Evolutionary conservation across 441 rosid genomes (phyloP), one percentile per base, ranked within the genome.

Genomic region (Pelargonium fulgidum): DNA sequence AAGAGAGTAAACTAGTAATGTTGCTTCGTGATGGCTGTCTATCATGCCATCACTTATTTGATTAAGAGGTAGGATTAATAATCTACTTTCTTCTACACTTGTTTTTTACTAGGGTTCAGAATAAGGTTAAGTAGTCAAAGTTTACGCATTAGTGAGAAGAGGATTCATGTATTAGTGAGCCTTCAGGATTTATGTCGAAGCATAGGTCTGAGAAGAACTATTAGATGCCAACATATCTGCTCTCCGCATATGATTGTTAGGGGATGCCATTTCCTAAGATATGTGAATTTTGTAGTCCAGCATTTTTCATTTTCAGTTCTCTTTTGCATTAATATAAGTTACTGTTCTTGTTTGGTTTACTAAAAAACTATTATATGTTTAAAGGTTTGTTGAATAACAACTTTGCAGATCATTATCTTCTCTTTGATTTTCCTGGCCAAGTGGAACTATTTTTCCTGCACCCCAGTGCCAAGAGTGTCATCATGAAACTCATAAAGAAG

Each of bases 361-460:
- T 13, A 13, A 2, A 47, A 47, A 47, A 47, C 54, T 47, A n/a
- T 50, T 50, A 13, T 17, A 50, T n/a, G 3, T 22, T 0, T 22
- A 22, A 22, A 22, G 24, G 58, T 50, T 50, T 39, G 20, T 14
- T 70, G 1, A 62, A 62, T 76, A 47, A 72, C 54, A 9, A 66
- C 64, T 75, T 52, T 86, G 84, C 93, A 91, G 99, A 93, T 73
- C 96, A 89, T 80, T 91, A 91, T 81, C 80, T 93, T 73, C 93
- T 91, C 70, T 93, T 93, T 80, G 97, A 89, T 83, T 91, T 93
- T 78, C 97, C 99, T 72, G 96, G 96, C 64, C 99, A 89, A 82
- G 96, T 94, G 76, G 99, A 91, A 76, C 73, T 94, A 14, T 94
- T 85, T 80, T 91, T 90, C 77, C 88, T 85, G 73, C 97, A 89